phyloP scores from a whole-genome alignment of 2,329 filamentous ascomycete species.

The Aureobasidium sp. region DNA sequence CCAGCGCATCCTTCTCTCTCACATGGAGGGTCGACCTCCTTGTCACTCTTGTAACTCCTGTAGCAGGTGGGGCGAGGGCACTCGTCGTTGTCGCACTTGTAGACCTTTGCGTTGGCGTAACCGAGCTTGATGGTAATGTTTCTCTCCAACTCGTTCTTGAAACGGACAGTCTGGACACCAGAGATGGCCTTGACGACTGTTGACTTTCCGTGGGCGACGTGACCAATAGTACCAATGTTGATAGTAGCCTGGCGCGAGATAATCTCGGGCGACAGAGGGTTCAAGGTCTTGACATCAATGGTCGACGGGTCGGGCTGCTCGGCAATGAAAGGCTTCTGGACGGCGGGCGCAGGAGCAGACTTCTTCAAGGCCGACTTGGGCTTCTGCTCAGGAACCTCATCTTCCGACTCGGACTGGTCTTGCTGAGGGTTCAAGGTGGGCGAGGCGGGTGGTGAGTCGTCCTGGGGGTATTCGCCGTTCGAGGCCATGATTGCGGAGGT shows the following conservation, averaged over 20 bases:
- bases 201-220: conserved; percentile 97
- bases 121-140: conserved; percentile 99
- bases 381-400: conserved; percentile 54
- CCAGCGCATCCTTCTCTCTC: conserved; percentile 88
- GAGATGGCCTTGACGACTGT: conserved; percentile 99
- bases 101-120: conserved; percentile 99
- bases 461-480: conserved; percentile 47
- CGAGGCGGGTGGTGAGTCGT: conserved; percentile 48
- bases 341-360: conserved; percentile 50
- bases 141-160: conserved; percentile 98
- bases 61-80: conserved; percentile 95
- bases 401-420: conserved; percentile 67
- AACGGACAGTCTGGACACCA: conserved; percentile 95
- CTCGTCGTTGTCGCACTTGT: conserved; percentile 88
- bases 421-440: conserved; percentile 44
- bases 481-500: conserved; percentile 44
- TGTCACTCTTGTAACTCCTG: conserved; percentile 96
- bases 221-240: conserved; percentile 97
- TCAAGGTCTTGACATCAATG: conserved; percentile 73
- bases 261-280: conserved; percentile 87
- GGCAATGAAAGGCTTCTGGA: conserved; percentile 61
- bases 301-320: conserved; percentile 90
- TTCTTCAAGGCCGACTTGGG: conserved; percentile 85
- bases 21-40: conserved; percentile 94
- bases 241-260: conserved; percentile 79